A percentile compares a stretch with the other conserved stretches of the same genome.
phyloP scores from a whole-genome alignment of 2,329 filamentous ascomycete species.

The Ceratocystis smalleyi region DNA sequence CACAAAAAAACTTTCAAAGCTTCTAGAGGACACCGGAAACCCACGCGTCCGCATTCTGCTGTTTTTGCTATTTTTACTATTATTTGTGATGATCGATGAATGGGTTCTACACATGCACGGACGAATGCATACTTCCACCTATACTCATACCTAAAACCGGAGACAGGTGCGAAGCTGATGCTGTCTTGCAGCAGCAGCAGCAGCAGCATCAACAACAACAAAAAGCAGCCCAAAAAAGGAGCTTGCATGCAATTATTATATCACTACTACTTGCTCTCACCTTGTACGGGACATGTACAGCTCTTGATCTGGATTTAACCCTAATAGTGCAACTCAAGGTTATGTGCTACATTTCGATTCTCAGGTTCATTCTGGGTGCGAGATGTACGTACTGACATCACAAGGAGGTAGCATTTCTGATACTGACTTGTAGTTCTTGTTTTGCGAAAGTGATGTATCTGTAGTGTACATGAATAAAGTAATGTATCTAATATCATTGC shows the following conservation, averaged over 20 bases:
- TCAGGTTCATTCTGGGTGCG: too few relatives aligned
- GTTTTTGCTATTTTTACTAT: conserved; percentile 10
- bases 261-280: neutral
- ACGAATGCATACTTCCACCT: neutral
- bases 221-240: neutral
- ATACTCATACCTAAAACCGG: neutral
- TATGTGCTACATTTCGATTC: neutral
- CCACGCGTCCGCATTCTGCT: conserved; percentile 12
- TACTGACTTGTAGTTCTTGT: neutral
- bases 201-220: too few relatives aligned
- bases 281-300: neutral
- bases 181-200: too few relatives aligned
- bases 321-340: too few relatives aligned
- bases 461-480: neutral
- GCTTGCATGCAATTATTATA: neutral
- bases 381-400: too few relatives aligned
- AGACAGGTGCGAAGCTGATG: neutral
- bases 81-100: conserved; percentile 15
- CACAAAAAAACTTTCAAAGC: conserved; percentile 18
- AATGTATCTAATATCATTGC: neutral
- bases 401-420: too few relatives aligned
- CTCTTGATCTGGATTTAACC: too few relatives aligned
- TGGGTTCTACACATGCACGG: neutral
- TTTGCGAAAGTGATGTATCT: neutral
- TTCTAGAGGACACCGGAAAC: conserved; percentile 16